Evolutionary conservation across 352 stramenopile genomes (phyloP), one percentile per base, ranked within the genome.

Genomic region (Achlya hypogyna): DNA sequence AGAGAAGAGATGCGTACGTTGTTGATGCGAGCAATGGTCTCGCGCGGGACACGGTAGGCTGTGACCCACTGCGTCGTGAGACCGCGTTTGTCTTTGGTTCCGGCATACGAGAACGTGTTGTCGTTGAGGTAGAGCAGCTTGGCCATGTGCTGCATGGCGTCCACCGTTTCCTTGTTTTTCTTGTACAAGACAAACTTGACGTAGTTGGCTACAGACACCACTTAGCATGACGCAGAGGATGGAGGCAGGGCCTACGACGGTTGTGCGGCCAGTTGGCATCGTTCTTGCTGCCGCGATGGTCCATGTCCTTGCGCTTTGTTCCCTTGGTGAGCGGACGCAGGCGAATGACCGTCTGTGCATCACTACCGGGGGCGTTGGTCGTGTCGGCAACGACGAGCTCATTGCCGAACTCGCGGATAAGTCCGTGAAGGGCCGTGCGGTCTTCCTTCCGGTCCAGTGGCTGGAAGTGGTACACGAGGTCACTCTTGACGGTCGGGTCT

Each of bases 1-100:
- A 2, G 2, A 56, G 14, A 45, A 10, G 38, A 56, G n/a, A n/a
- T n/a, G n/a, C 31, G 31, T 56, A 56, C 49, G 62, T 68, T 66
- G 73, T 92, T 97, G 53, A 96, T 82, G 64, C 69, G 82, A 64
- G 87, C 84, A 32, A 96, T 76, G 54, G 85, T 81, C 58, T 96
- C 78, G 62, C 85, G 78, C 2, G 81, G 82, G 45, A 85, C 75
- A 49, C 85, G 79, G 70, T 92, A 96, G 34, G 94, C 77, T 0
- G 96, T 98, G 74, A 89, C 94, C 65, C 96, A 95, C 76, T 99
- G 96, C 38, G 90, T 93, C 18, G 95, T 98, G 59, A 98, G 89
- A 9, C 90, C 96, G 35, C 96, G 82, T 77, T 98, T 98, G 77
- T 99, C 96, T 70, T 99, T 99, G 51, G 96, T 98, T 20, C 95